Evolutionary conservation across 2,329 filamentous ascomycete species (phyloP).

Genomic region (Aspergillus latus): DNA sequence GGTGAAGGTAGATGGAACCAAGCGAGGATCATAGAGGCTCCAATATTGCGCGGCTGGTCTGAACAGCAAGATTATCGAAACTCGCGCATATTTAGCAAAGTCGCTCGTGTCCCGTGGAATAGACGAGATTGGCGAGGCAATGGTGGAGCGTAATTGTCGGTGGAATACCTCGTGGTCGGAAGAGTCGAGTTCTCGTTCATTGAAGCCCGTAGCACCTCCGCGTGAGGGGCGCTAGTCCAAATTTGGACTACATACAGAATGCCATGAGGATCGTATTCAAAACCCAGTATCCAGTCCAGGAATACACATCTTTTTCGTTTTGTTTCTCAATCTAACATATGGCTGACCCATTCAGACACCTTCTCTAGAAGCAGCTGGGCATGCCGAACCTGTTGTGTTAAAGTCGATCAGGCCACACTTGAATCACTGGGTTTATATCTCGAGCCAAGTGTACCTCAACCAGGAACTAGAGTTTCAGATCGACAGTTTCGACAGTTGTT

Average conservation of each 20-base stretch:
- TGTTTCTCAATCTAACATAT: too few species aligned
- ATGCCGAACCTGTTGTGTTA: too few species aligned
- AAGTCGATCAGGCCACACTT: too few species aligned
- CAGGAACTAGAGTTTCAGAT: too few species aligned
- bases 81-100: neutral
- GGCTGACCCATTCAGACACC: too few species aligned
- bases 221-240: conserved; percentile 12
- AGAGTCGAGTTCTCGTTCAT: neutral
- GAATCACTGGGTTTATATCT: too few species aligned
- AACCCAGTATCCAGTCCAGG: too few species aligned
- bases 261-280: neutral
- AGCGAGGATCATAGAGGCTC: conserved; percentile 5
- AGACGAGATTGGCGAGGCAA: neutral
- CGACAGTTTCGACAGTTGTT: neutral
- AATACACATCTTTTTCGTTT: too few species aligned
- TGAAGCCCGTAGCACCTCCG: neutral
- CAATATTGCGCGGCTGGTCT: neutral
- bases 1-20: neutral
- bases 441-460: too few species aligned
- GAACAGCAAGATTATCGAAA: neutral
- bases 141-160: too few species aligned
- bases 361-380: too few species aligned
- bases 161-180: neutral
- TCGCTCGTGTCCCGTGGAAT: neutral
- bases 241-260: neutral